phyloP scores from a whole-genome alignment of 2,329 filamentous ascomycete species.

The Botrytis cinerea region DNA sequence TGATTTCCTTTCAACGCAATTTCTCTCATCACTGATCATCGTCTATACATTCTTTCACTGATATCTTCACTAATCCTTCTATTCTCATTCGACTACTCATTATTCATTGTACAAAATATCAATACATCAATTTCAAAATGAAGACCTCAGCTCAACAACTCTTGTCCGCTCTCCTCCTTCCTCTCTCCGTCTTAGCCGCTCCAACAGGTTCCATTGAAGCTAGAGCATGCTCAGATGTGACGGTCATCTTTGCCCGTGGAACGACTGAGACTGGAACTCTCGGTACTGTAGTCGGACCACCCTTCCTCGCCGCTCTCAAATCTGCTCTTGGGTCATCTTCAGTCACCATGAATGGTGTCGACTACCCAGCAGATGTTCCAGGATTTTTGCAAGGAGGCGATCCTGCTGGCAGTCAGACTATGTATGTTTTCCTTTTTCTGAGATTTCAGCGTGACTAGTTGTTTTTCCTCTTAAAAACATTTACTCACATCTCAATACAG shows the following conservation, averaged over 20 bases:
- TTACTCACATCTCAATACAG: conserved; percentile 26
- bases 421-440: conserved; percentile 38
- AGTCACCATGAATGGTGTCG: conserved; percentile 54
- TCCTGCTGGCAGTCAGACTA: conserved; percentile 45
- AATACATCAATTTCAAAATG: conserved; percentile 7
- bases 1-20: neutral
- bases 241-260: conserved; percentile 37
- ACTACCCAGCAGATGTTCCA: conserved; percentile 50
- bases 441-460: neutral
- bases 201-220: conserved; percentile 11
- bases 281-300: conserved; percentile 36
- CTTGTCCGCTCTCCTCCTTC: conserved; percentile 17
- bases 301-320: conserved; percentile 44
- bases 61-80: neutral
- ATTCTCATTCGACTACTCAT: neutral
- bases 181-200: conserved; percentile 5
- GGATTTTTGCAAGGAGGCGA: conserved; percentile 53
- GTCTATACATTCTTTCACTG: neutral
- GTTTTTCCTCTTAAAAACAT: neutral
- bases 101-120: neutral
- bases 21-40: neutral
- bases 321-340: conserved; percentile 43
- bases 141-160: conserved; percentile 15
- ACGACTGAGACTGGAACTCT: conserved; percentile 33
- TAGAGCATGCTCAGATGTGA: conserved; percentile 32